phyloP scores from a whole-genome alignment of 495 filamentous ascomycete genomes.

The Ramalina intermedia region DNA sequence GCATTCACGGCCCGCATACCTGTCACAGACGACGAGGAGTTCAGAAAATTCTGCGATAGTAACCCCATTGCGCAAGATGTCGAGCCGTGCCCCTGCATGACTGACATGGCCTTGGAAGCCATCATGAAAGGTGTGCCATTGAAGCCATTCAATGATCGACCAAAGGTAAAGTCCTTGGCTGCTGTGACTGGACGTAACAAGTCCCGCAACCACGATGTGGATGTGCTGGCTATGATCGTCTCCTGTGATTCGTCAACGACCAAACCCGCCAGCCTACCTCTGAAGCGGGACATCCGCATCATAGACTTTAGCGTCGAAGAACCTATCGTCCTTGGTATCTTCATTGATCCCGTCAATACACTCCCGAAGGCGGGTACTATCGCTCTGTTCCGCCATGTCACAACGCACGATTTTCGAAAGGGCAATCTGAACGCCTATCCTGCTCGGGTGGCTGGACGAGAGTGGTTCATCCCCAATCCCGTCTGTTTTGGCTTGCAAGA shows the following conservation, averaged over 20 bases:
- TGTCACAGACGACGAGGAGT: neutral
- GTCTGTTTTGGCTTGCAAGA: neutral
- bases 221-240: slow-evolving; percentile 14
- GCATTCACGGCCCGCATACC: neutral
- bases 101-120: slow-evolving; percentile 3
- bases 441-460: slow-evolving; percentile 9
- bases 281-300: slow-evolving; percentile 16
- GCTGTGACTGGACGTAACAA: slow-evolving; percentile 8
- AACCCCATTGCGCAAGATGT: neutral
- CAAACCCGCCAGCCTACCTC: slow-evolving; percentile 6
- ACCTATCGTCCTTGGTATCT: slow-evolving; percentile 14
- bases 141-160: slow-evolving; percentile 5
- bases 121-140: slow-evolving; percentile 2
- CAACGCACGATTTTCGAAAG: slow-evolving; percentile 12
- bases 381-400: slow-evolving; percentile 15
- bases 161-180: slow-evolving; percentile 6
- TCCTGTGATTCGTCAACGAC: slow-evolving; percentile 5
- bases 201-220: slow-evolving; percentile 8
- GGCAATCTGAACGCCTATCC: slow-evolving; percentile 14
- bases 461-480: slow-evolving; percentile 17
- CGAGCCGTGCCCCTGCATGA: neutral
- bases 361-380: slow-evolving; percentile 12
- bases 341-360: slow-evolving; percentile 14
- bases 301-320: slow-evolving; percentile 13
- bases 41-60: neutral